These are phyloP conservation scores for Ailanthus altissimus DNA, from an alignment of 345 rosid species.

Conservation along the genomic window DNA sequence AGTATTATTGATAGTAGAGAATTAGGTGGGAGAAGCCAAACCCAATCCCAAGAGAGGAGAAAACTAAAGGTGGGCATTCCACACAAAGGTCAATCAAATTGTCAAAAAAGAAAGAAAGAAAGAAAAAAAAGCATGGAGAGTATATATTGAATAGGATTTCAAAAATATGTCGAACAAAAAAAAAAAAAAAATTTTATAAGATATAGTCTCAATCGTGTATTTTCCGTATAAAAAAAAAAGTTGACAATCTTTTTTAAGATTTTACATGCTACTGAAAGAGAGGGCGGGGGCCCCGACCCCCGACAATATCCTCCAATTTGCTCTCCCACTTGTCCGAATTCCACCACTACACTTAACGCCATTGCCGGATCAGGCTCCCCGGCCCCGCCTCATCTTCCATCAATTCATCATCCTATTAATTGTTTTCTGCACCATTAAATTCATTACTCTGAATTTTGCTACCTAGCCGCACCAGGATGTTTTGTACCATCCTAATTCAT, in stretches of 20 bases:
- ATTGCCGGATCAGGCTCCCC: slow-evolving; percentile 19
- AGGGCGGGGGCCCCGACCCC: background rate
- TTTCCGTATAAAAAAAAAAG: background rate
- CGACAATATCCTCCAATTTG: slow-evolving; percentile 18
- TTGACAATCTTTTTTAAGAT: background rate
- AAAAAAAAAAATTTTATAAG: no score
- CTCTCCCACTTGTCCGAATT: slow-evolving; percentile 15
- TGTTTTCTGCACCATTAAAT: no score
- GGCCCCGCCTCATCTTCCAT: background rate
- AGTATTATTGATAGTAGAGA: slow-evolving; percentile 9
- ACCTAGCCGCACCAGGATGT: background rate
- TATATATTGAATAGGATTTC: no score
- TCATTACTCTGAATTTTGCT: no score
- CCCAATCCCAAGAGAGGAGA: background rate
- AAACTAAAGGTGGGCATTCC: background rate
- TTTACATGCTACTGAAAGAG: slow-evolving; percentile 1
- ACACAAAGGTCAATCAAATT: background rate
- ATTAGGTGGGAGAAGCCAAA: background rate
- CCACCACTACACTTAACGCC: slow-evolving; percentile 10
- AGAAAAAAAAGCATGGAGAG: no score
- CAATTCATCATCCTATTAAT: no score
- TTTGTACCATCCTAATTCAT: background rate
- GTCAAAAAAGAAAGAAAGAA: no score
- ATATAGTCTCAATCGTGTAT: background rate
- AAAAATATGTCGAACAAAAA: background rate